These are phyloP conservation scores for Alternaria arborescens DNA, from an alignment of 2,329 filamentous ascomycete species.

Conservation along the genomic window DNA sequence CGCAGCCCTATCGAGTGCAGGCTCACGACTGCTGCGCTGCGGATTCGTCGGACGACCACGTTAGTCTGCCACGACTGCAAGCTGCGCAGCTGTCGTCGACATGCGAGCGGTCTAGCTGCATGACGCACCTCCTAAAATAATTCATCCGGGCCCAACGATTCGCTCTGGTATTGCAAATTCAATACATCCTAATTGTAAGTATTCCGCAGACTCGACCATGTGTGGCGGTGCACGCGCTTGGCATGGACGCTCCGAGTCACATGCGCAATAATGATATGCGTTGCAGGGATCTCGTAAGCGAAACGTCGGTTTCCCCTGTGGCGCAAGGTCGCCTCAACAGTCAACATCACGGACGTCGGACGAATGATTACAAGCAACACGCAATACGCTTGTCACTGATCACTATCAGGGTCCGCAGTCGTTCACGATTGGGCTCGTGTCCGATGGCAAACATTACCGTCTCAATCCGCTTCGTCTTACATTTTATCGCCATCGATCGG, in stretches of 20 bases:
- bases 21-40: slow-evolving; percentile 29
- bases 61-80: slow-evolving; percentile 45
- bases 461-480: slow-evolving; percentile 17
- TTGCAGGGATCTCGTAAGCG: slow-evolving; percentile 19
- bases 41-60: slow-evolving; percentile 42
- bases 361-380: slow-evolving; percentile 22
- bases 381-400: slow-evolving; percentile 15
- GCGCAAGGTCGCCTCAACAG: slow-evolving; percentile 32
- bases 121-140: slow-evolving; percentile 41
- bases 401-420: slow-evolving; percentile 14
- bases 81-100: slow-evolving; percentile 34
- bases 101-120: slow-evolving; percentile 46
- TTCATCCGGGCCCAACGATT: slow-evolving; percentile 37
- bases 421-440: slow-evolving; percentile 5
- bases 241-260: slow-evolving; percentile 32
- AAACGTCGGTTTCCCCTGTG: slow-evolving; percentile 29
- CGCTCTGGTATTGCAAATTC: slow-evolving; percentile 17
- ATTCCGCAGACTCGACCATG: slow-evolving; percentile 18
- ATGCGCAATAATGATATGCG: slow-evolving; percentile 31
- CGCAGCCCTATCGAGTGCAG: slow-evolving; percentile 41
- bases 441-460: slow-evolving; percentile 16
- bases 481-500: slow-evolving; percentile 14
- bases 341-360: slow-evolving; percentile 29
- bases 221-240: slow-evolving; percentile 45
- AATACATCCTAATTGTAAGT: slow-evolving; percentile 22